Base-by-base conservation (phyloP, 2,329 filamentous ascomycete species). In the Fusarium lateritium region DNA sequence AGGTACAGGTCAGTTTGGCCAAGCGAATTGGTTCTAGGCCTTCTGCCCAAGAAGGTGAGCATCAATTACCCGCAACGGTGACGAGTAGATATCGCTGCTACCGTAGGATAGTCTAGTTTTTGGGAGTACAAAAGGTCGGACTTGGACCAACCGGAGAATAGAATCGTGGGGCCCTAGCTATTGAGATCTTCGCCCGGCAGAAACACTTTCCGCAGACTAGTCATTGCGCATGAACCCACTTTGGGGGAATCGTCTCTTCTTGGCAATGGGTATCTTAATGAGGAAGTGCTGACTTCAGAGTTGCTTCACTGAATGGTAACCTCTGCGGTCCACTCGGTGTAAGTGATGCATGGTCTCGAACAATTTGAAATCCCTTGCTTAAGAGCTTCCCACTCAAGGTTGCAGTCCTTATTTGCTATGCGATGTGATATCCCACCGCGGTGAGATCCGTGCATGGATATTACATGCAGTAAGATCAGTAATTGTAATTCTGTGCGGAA, bases 161-260 rank as follows among this genome's bases (percentile, higher is more conserved):
- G 59, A 62, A 53, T 36, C 53, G 51, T 17, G 50, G 50, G 39
- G 53, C 66, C 53, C 42, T 50, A 38, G 42, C 65, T 58, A 74
- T 74, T 74, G 39, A 60, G 72, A 74, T 74, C 72, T 70, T 50
- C 72, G 42, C 40, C 43, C 52, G 68, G 60, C 51, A 64, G 45
- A 69, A 39, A 52, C 54, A 42, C 51, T 52, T 47, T 51, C 62
- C 60, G 55, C 22, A 38, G 36, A 28, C 21, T 60, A 71, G 57
- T n/a, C 38, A 36, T 13, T 55, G 38, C 49, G 24, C 15, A 31
- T 10, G 28, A 31, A 10, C 36, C 33, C 39, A 38, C 52, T 22
- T 26, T 44, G 22, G 7, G 7, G 8, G 21, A 8, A 44, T 58
- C 65, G 56, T 49, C 46, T 53, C 47, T 43, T 43, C 61, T 58